These are phyloP conservation scores for Talaromyces rugulosus DNA, from an alignment of 2,329 filamentous ascomycete species.

Conservation along the genomic window DNA sequence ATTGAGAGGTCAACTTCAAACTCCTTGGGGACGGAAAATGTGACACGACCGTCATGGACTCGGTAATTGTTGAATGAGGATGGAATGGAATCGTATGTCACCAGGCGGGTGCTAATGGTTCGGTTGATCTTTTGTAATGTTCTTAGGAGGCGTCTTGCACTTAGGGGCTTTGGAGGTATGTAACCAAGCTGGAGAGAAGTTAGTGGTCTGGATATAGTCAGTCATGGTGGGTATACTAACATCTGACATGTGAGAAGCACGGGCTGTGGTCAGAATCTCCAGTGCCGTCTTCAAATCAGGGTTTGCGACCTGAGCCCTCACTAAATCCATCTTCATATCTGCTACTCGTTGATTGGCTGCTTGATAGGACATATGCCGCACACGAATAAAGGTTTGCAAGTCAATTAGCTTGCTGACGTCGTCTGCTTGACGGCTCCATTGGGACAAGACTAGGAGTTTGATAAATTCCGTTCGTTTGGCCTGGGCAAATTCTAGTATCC, in stretches of 20 bases:
- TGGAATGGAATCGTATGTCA: conserved; percentile 78
- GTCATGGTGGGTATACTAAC: conserved; percentile 44
- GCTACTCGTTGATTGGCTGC: conserved; percentile 60
- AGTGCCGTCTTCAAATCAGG: conserved; percentile 89
- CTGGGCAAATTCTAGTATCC: conserved; percentile 72
- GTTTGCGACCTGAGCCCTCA: conserved; percentile 71
- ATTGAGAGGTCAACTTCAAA: conserved; percentile 93
- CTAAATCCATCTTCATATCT: conserved; percentile 68
- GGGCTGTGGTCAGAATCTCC: conserved; percentile 75
- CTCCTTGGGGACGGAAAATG: conserved; percentile 75
- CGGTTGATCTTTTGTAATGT: conserved; percentile 80
- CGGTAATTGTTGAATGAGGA: conserved; percentile 71
- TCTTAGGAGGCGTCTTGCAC: conserved; percentile 66
- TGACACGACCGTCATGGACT: conserved; percentile 81
- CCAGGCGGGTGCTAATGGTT: conserved; percentile 75
- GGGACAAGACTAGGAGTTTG: conserved; percentile 82
- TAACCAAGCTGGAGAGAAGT: conserved; percentile 61
- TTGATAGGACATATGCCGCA: conserved; percentile 59
- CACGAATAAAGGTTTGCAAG: conserved; percentile 68
- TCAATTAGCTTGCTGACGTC: conserved; percentile 87
- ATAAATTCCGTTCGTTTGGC: conserved; percentile 82
- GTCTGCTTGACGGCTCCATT: conserved; percentile 78
- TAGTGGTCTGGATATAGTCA: conserved; percentile 15
- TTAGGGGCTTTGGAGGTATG: conserved; percentile 67
- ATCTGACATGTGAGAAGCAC: conserved; percentile 73